Evolutionary conservation across 1,284 basidiomycete genomes (phyloP), one percentile per base, ranked within the genome.

Genomic region (Ustilago vetiveriae): DNA sequence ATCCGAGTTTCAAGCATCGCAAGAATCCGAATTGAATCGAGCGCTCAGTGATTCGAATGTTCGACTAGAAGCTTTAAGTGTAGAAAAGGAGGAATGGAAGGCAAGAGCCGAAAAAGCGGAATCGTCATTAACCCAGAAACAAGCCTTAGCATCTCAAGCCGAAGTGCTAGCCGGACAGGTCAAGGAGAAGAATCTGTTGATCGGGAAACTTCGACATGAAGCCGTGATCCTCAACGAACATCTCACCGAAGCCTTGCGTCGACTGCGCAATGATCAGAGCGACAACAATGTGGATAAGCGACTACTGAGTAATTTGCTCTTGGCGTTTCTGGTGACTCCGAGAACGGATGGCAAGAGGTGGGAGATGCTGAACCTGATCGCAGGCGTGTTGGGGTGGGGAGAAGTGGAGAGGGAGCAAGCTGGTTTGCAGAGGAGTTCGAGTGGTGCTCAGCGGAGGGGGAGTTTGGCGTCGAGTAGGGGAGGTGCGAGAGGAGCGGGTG

Each of bases 201-300:
- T 97, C 37, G 90, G 90, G 45, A 98, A 98, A 82, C 84, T 98
- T 67, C 87, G 94, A 47, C 94, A 98, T 79, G 94, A 98, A 87
- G 89, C 69, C 14, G 47, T 80, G 24, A 65, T 98, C 54, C 89
- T 95, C 79, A 98, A 98, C 77, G 95, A 98, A 80, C 95, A 99
- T 78, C 86, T 99, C 8, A 97, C 94, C 72, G 94, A 98, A 82
- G 94, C 96, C 0, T 87, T 99, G n/a, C 90, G 94, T 14, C 88
- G 95, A 21, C 85, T 98, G 40, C 88, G 93, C 32, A 90, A 89
- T 70, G 91, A 90, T 62, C 90, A 91, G 3, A 88, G 90, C 2
- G 92, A 92, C 59, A 90, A 88, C 47, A 95, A 92, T 65, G 95
- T 98, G 17, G 95, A 98, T 81, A 86, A 85, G 56, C 89, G 93